Evolutionary conservation across 78 protist species (phyloP), one percentile per base, ranked within the genome.

Genomic region (Protostelium mycophagum): DNA sequence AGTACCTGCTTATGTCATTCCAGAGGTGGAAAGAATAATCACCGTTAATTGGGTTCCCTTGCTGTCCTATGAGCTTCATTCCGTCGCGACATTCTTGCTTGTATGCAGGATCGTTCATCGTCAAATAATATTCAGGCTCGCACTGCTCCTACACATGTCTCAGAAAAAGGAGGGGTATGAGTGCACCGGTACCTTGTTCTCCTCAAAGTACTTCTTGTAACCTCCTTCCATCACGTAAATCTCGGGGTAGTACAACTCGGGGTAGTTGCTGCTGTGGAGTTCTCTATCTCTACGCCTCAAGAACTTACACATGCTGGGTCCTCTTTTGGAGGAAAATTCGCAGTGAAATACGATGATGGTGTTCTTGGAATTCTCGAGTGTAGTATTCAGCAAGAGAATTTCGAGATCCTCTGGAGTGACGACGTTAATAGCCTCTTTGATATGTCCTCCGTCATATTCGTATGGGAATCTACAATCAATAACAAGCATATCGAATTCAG

Each of bases 391-490:
- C 38, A 95, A 91, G 85, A 28, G 28, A 23, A 37, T 83, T n/a
- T 93, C 34, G 36, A 89, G 36, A 28, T 34, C 36, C 38, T 34
- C 35, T 9, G n/a, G 28, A 10, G 93, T 51, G 34, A 28, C 36
- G 84, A 95, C 86, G 87, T 95, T 95, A 34, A 93, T 86, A 34
- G 97, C 97, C 38, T 93, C 88, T 0, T 36, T 91, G 85, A 95
- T 94, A 37, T 95, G 97, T 36, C 97, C 97, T 10, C 96, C 97
- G 38, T 92, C 85, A 35, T 93, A 95, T 91, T 95, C 97, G 39
- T 94, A 95, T 31, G 94, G 38, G 83, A 89, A 95, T 38, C 97
- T 36, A 73, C 97, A 95, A 39, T 95, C 97, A 0, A 95, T 84
- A 9, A 95, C 34, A 16, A 88, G 84, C 0, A 93, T 37, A 37